phyloP scores from a whole-genome alignment of 2,329 filamentous ascomycete genomes.

The Colletotrichum lini region DNA sequence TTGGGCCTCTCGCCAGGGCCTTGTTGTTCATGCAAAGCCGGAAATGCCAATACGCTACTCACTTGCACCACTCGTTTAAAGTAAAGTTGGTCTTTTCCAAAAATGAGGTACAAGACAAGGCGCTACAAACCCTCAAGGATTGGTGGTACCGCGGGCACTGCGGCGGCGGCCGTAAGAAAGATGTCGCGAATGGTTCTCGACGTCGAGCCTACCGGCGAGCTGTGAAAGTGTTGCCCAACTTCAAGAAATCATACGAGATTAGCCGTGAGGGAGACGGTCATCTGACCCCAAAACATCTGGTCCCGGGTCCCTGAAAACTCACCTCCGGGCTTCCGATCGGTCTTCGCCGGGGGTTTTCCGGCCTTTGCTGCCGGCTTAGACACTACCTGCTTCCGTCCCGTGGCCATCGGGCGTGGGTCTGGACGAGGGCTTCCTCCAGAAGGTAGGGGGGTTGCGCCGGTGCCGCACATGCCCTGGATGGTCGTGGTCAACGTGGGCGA shows the following conservation, averaged over 20 bases:
- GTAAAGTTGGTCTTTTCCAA: conserved; percentile 49
- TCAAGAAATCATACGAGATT: conserved; percentile 59
- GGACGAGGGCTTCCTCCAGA: conserved; percentile 45
- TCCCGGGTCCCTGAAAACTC: conserved; percentile 48
- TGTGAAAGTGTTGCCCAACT: conserved; percentile 51
- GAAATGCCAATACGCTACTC: background rate
- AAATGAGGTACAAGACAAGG: conserved; percentile 50
- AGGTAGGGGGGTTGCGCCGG: conserved; percentile 52
- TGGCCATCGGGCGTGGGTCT: conserved; percentile 60
- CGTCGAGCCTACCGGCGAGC: conserved; percentile 46
- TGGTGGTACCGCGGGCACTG: conserved; percentile 56
- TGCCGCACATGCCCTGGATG: conserved; percentile 50
- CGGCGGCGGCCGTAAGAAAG: conserved; percentile 53
- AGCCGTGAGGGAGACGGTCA: conserved; percentile 51
- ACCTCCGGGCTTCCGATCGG: conserved; percentile 47
- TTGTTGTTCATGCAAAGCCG: background rate
- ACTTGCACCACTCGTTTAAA: conserved; percentile 46
- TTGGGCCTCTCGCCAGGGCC: background rate
- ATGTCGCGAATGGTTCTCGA: conserved; percentile 53
- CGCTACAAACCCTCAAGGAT: conserved; percentile 50
- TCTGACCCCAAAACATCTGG: conserved; percentile 44
- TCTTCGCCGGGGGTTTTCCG: conserved; percentile 58
- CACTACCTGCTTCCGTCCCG: conserved; percentile 57
- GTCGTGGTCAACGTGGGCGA: conserved; percentile 58
- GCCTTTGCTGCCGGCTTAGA: conserved; percentile 58